phyloP scores from a whole-genome alignment of 2,329 filamentous ascomycete species.

The Thyridium curvatum region DNA sequence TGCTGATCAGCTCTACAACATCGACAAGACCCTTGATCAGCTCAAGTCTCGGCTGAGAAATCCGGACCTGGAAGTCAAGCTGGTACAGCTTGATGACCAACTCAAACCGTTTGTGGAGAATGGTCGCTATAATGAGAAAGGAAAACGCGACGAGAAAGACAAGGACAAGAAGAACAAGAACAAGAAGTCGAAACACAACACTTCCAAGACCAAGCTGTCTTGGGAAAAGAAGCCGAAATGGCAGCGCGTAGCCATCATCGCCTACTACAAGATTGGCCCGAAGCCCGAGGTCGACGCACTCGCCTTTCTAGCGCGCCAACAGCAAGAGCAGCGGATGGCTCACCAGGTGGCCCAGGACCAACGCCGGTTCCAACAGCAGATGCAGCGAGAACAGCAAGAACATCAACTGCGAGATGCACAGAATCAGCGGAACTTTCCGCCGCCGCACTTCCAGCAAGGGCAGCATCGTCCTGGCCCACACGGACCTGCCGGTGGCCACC shows the following conservation, averaged over 20 bases:
- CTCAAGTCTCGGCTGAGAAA: conserved; percentile 15
- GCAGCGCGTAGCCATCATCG: conserved; percentile 34
- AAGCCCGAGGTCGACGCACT: conserved; percentile 20
- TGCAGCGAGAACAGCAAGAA: conserved; percentile 1
- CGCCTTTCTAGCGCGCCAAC: conserved; percentile 15
- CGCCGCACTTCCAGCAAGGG: not conserved
- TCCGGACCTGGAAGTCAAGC: conserved; percentile 16
- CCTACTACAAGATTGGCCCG: conserved; percentile 38
- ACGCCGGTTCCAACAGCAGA: conserved; percentile 2
- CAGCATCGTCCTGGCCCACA: not conserved
- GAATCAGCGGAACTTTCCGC: conserved; percentile 1
- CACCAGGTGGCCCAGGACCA: conserved; percentile 2
- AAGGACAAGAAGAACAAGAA: conserved; percentile 6
- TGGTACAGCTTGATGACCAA: conserved; percentile 38
- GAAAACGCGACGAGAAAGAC: conserved; percentile 9
- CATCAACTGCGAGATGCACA: conserved; percentile 3
- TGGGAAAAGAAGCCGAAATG: conserved; percentile 15
- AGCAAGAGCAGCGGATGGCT: conserved; percentile 4
- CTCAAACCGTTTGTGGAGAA: conserved; percentile 10
- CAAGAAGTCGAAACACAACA: conserved; percentile 4
- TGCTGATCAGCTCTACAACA: conserved; percentile 29
- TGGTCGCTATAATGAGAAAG: conserved; percentile 4
- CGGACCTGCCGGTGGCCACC: not conserved
- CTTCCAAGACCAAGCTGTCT: conserved; percentile 2
- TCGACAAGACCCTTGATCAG: conserved; percentile 29